Conservation (phyloP, 169 alveolate species). For the Perkinsus olseni region DNA sequence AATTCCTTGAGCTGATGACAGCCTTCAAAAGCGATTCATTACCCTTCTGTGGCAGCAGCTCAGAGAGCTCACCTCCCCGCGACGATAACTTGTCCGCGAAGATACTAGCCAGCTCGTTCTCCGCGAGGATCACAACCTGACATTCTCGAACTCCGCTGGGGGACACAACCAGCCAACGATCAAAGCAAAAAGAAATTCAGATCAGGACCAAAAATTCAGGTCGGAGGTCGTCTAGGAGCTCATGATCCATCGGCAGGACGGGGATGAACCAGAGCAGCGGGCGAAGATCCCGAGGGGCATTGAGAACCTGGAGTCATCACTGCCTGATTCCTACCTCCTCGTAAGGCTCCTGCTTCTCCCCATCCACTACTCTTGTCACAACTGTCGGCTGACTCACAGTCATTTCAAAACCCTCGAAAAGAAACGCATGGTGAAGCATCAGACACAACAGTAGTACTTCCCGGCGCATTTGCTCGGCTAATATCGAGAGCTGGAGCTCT, state of each 20-base stretch:
- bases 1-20: not conserved
- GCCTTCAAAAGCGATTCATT: not conserved
- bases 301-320: too few species aligned
- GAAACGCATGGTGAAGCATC: too few species aligned
- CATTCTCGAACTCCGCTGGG: too few species aligned
- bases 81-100: not conserved
- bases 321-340: too few species aligned
- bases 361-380: conserved; percentile 13
- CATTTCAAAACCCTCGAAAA: not conserved
- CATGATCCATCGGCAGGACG: too few species aligned
- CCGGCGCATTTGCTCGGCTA: conserved; percentile 85
- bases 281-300: too few species aligned
- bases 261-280: too few species aligned
- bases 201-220: too few species aligned
- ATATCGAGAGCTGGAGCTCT: conserved; percentile 84
- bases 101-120: not conserved
- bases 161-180: too few species aligned
- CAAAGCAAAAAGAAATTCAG: too few species aligned
- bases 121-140: not conserved
- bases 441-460: too few species aligned
- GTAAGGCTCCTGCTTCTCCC: conserved; percentile 20
- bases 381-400: conserved; percentile 9
- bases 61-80: not conserved
- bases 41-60: not conserved
- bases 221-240: too few species aligned